Evolutionary conservation across 306 rosid genomes (phyloP).

Genomic region (Oxytropis ochrocephala): DNA sequence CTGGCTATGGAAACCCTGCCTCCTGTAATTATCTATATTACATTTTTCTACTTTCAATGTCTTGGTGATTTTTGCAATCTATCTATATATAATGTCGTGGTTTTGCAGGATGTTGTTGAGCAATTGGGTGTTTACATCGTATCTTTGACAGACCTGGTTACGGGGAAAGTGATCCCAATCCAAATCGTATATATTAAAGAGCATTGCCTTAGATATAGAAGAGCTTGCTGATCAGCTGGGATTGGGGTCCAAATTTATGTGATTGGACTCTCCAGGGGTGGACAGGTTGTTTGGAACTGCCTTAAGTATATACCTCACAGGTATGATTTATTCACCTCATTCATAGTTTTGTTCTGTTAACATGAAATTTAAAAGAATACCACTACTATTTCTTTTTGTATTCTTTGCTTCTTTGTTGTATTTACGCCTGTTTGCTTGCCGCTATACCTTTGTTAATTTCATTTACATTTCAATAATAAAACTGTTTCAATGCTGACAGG

Average conservation of each 20-base stretch:
- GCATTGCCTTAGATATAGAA: constrained; percentile 73
- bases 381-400: not conserved
- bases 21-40: constrained; percentile 37
- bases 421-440: not conserved
- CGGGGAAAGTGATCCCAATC: constrained; percentile 95
- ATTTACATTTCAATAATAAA: not conserved
- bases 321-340: constrained; percentile 30
- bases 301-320: constrained; percentile 81
- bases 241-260: constrained; percentile 70
- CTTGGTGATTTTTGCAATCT: not conserved
- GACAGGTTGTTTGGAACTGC: constrained; percentile 73
- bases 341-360: not conserved
- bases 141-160: constrained; percentile 88
- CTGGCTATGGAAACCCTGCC: constrained; percentile 39
- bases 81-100: constrained; percentile 15
- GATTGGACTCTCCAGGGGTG: constrained; percentile 75
- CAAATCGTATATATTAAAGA: constrained; percentile 57
- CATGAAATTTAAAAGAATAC: not conserved
- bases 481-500: constrained; percentile 35
- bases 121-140: constrained; percentile 54
- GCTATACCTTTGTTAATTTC: not conserved
- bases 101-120: constrained; percentile 52
- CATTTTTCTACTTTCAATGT: not conserved
- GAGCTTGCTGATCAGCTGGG: constrained; percentile 80
- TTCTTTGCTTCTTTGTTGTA: not conserved